These are phyloP conservation scores for Gnetum montanum DNA, from an alignment of 75 land plant species.

Conservation along the genomic window DNA sequence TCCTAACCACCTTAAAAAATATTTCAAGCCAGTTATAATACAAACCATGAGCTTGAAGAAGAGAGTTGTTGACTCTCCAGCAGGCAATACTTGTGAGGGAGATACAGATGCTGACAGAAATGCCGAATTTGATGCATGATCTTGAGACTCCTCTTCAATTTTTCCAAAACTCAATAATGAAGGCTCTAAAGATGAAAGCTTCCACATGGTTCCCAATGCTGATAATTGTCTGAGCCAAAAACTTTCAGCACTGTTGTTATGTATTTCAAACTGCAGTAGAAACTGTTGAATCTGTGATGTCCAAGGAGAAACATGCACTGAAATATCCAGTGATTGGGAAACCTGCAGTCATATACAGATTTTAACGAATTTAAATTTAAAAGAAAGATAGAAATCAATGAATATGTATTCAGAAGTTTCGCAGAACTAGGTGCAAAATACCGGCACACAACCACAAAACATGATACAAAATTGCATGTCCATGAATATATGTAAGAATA, in stretches of 20 bases:
- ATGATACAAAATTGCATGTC: too few species aligned
- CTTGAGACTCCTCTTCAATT: constrained; percentile 4
- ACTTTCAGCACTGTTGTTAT: constrained; percentile 58
- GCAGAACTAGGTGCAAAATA: too few species aligned
- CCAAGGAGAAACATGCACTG: constrained; percentile 57
- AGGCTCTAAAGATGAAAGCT: constrained; percentile 39
- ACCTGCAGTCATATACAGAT: too few species aligned
- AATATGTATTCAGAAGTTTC: too few species aligned
- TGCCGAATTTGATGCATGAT: constrained; percentile 16
- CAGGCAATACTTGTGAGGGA: constrained; percentile 40
- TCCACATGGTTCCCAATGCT: constrained; percentile 59
- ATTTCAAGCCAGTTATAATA: background rate
- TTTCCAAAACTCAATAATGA: constrained; percentile 19
- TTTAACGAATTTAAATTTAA: too few species aligned
- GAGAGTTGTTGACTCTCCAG: constrained; percentile 68
- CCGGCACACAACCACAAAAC: too few species aligned
- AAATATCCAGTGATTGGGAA: constrained; percentile 68
- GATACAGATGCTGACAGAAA: constrained; percentile 49
- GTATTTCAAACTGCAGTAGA: constrained; percentile 76
- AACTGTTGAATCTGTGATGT: constrained; percentile 64
- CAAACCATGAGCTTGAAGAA: constrained; percentile 85
- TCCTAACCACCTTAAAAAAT: background rate
- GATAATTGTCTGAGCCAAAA: constrained; percentile 87
- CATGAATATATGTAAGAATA: too few species aligned
- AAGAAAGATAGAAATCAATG: too few species aligned